Conservation (phyloP, 2,329 filamentous ascomycete species). For the Alternaria sp. region DNA sequence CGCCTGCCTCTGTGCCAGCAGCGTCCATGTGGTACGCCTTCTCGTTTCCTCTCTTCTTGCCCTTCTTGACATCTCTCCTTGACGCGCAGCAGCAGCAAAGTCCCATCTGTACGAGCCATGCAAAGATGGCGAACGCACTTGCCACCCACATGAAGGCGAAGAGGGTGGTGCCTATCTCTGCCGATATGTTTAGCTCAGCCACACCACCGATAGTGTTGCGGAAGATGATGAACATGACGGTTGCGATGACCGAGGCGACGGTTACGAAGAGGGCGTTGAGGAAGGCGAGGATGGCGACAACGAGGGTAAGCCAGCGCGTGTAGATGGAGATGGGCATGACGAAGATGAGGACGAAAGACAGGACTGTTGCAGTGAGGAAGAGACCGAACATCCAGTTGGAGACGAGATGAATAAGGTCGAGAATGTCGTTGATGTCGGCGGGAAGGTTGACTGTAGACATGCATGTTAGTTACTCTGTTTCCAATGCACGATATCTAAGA, state of each 20-base stretch:
- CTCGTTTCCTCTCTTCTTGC: conserved; percentile 54
- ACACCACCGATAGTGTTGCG: conserved; percentile 74
- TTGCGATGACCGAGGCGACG: conserved; percentile 76
- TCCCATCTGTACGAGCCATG: conserved; percentile 73
- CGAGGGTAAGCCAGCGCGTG: conserved; percentile 65
- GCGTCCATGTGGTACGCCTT: conserved; percentile 39
- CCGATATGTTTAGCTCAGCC: conserved; percentile 76
- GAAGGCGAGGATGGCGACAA: conserved; percentile 72
- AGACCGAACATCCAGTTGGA: conserved; percentile 89
- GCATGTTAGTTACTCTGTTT: conserved; percentile 9
- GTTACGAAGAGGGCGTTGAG: conserved; percentile 71
- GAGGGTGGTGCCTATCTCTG: conserved; percentile 74
- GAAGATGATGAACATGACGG: conserved; percentile 84
- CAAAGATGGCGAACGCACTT: conserved; percentile 68
- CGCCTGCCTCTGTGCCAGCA: conserved; percentile 1
- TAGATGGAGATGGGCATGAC: conserved; percentile 62
- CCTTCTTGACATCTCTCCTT: conserved; percentile 59
- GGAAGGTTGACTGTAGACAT: conserved; percentile 72
- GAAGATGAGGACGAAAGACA: conserved; percentile 77
- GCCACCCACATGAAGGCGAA: conserved; percentile 91
- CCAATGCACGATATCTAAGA: neutral
- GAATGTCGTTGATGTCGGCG: conserved; percentile 72
- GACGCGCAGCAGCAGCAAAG: conserved; percentile 79
- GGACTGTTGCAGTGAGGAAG: conserved; percentile 74
- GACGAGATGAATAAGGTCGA: conserved; percentile 74